Percentiles rank a stretch among this genome's conserved stretches.
Evolutionary conservation across 2,329 filamentous ascomycete species (phyloP).

Genomic region (Tolypocladium capitatum): DNA sequence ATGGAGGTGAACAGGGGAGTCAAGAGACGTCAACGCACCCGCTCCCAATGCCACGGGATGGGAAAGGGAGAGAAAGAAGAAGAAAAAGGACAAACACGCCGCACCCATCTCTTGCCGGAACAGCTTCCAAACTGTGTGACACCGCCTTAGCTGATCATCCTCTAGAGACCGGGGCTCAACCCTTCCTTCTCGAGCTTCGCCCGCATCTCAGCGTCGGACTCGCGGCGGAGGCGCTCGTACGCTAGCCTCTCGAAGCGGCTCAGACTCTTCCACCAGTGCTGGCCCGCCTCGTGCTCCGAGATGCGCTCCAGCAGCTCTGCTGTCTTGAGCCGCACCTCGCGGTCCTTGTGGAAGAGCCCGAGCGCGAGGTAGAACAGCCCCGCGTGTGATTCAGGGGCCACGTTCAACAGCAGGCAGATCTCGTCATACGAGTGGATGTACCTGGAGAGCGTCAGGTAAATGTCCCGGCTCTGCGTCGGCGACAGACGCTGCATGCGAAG

Average conservation of each 20-base stretch:
- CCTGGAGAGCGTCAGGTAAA: conserved; percentile 70
- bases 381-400: conserved; percentile 73
- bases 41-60: not conserved
- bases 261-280: conserved; percentile 82
- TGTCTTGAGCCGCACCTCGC: conserved; percentile 63
- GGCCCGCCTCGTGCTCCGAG: conserved; percentile 73
- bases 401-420: conserved; percentile 69
- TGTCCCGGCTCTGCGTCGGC: conserved; percentile 62
- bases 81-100: not conserved
- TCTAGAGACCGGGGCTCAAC: conserved; percentile 26
- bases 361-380: conserved; percentile 85
- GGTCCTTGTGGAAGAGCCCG: conserved; percentile 81
- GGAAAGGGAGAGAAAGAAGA: no score
- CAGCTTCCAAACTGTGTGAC: not conserved
- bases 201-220: conserved; percentile 39
- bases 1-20: not conserved
- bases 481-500: conserved; percentile 70
- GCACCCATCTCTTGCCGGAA: not conserved
- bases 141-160: conserved; percentile 32
- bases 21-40: not conserved
- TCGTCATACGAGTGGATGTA: conserved; percentile 71
- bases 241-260: conserved; percentile 82
- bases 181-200: conserved; percentile 32
- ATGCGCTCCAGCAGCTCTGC: conserved; percentile 73
- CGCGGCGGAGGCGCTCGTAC: conserved; percentile 65